phyloP scores from a whole-genome alignment of 768 basidiomycete species.

The Tephrocybe sp. region DNA sequence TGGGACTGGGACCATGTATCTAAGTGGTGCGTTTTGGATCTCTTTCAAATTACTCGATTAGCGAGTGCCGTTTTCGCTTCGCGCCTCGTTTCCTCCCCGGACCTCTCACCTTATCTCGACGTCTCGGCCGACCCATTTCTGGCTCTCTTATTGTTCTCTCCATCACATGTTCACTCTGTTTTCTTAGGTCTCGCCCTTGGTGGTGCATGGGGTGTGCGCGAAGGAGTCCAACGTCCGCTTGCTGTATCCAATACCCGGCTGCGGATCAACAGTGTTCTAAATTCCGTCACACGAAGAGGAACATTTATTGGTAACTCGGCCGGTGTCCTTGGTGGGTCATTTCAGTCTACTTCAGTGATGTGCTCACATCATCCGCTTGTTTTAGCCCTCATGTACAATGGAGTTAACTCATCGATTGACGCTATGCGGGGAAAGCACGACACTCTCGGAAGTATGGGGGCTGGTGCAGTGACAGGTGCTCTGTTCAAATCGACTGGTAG shows the following conservation, averaged over 20 bases:
- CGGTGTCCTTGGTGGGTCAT: constrained; percentile 87
- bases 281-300: constrained; percentile 94
- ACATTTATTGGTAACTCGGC: constrained; percentile 98
- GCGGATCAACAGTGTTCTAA: constrained; percentile 95
- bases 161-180: constrained; percentile 74
- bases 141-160: constrained; percentile 75
- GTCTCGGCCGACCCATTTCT: constrained; percentile 54
- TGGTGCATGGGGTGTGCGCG: constrained; percentile 93
- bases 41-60: constrained; percentile 62
- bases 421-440: constrained; percentile 88
- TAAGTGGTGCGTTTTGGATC: constrained; percentile 77
- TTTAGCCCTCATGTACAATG: constrained; percentile 93
- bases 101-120: constrained; percentile 66
- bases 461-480: constrained; percentile 86
- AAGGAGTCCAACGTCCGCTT: constrained; percentile 85
- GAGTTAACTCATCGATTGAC: constrained; percentile 93
- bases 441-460: constrained; percentile 84
- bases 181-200: constrained; percentile 89
- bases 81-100: constrained; percentile 47
- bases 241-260: constrained; percentile 83
- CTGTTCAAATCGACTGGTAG: constrained; percentile 93
- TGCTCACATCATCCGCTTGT: constrained; percentile 36
- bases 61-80: constrained; percentile 44
- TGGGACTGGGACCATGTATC: constrained; percentile 98
- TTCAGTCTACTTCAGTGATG: constrained; percentile 24